Percentiles rank a stretch among this genome's conserved stretches.
Evolutionary conservation across 2,329 filamentous ascomycete genomes (phyloP).

Genomic region (Venturia effusa): DNA sequence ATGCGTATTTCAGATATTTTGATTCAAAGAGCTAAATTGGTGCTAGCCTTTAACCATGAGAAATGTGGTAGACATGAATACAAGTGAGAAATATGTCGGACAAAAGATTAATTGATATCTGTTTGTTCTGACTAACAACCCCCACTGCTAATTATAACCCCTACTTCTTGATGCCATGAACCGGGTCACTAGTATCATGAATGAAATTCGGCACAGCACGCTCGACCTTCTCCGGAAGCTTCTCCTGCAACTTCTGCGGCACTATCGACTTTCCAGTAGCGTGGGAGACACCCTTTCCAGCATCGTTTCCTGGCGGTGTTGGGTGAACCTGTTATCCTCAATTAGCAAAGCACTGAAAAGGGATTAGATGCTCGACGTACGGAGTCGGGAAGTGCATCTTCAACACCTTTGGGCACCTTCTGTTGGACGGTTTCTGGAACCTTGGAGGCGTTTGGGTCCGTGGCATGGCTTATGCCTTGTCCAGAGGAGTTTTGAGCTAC

Average conservation of each 20-base stretch:
- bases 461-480: constrained; percentile 32
- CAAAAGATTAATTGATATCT: too few species aligned
- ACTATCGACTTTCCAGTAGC: constrained; percentile 30
- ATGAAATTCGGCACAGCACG: constrained; percentile 32
- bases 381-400: constrained; percentile 29
- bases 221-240: constrained; percentile 34
- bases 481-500: constrained; percentile 21
- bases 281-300: constrained; percentile 26
- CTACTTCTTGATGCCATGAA: constrained; percentile 3
- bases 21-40: too few species aligned
- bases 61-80: too few species aligned
- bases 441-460: constrained; percentile 20
- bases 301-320: constrained; percentile 13
- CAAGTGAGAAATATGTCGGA: too few species aligned
- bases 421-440: constrained; percentile 30
- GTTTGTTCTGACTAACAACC: too few species aligned
- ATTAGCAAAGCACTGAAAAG: not conserved
- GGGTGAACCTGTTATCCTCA: not conserved
- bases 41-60: too few species aligned
- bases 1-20: too few species aligned
- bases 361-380: not conserved
- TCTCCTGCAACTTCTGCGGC: constrained; percentile 33
- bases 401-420: constrained; percentile 26
- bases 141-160: not conserved
- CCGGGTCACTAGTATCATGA: constrained; percentile 26